Base-by-base conservation (phyloP, 495 filamentous ascomycete genomes). In the Podospora comata region DNA sequence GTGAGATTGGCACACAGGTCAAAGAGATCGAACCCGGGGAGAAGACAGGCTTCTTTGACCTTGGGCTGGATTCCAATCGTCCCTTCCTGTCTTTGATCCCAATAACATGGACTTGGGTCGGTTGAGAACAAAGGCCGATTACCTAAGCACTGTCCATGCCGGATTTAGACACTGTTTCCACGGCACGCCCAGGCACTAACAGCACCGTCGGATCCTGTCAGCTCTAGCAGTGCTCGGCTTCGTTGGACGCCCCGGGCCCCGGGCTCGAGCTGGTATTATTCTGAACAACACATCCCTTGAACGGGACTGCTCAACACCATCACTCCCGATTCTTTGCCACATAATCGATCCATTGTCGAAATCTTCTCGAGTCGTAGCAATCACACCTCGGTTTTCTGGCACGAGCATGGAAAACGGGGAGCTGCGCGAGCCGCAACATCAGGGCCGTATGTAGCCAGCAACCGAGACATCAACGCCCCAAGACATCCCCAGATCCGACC, bases 371-470 rank as follows among this genome's bases (percentile, higher is more conserved):
- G 15, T 11, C 39, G 39, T 11, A 23, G 56, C 63, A 66, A 60
- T 58, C 23, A 62, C 34, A 64, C 19, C 23, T 55, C 65, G 15
- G 11, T 53, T 62, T 55, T n/a, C 61, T 32, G 59, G 23, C 18
- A 27, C 56, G 27, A 61, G 59, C 18, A 71, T 71, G 70, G 70
- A 67, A 68, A 55, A 60, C 53, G 64, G 66, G 57, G 53, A 64
- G 60, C 30, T 39, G 56, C 57, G 30, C 64, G 69, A 44, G 69
- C 65, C 64, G 73, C 68, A 70, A 70, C 62, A 70, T 15, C 71
- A 66, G 69, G 75, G 73, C 71, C 67, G 66, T 63, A 65, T 30
- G 30, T 23, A 59, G 19, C 56, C 23, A 28, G 23, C 26, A 61
- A 61, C 13, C 59, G 59, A 61, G 16, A 61, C 26, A 28, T 18